These are phyloP conservation scores for Plasmodium coatneyi DNA, from an alignment of 169 alveolate genomes.

Conservation along the genomic window DNA sequence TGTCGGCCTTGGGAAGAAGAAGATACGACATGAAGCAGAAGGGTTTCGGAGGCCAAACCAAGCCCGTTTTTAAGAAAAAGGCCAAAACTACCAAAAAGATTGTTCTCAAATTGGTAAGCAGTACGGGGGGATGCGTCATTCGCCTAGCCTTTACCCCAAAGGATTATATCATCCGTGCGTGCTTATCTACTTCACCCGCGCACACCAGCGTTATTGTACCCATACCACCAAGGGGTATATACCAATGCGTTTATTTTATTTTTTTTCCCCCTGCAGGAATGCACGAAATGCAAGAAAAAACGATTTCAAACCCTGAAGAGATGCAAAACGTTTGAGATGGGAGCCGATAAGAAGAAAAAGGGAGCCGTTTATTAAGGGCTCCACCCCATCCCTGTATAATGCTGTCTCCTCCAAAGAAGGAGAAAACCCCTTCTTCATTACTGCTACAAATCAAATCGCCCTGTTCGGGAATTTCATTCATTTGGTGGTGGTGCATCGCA, in stretches of 20 bases:
- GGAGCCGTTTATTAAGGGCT: conserved; percentile 83
- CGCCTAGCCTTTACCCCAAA: neutral
- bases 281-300: conserved; percentile 98
- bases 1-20: conserved; percentile 97
- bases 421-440: neutral
- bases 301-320: conserved; percentile 97
- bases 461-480: neutral
- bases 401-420: neutral
- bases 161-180: neutral
- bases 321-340: conserved; percentile 99
- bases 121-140: neutral
- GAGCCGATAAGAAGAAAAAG: conserved; percentile 95
- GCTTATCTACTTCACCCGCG: neutral
- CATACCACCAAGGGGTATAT: neutral
- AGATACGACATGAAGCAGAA: conserved; percentile 99
- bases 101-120: conserved; percentile 92
- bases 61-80: conserved; percentile 98
- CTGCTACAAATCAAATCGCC: neutral
- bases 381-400: neutral
- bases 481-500: neutral
- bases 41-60: conserved; percentile 99
- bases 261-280: conserved; percentile 88
- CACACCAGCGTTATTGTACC: neutral
- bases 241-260: neutral
- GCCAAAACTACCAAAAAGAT: conserved; percentile 99